phyloP scores from a whole-genome alignment of 2,329 filamentous ascomycete genomes.

The Parastagonospora nodorum region DNA sequence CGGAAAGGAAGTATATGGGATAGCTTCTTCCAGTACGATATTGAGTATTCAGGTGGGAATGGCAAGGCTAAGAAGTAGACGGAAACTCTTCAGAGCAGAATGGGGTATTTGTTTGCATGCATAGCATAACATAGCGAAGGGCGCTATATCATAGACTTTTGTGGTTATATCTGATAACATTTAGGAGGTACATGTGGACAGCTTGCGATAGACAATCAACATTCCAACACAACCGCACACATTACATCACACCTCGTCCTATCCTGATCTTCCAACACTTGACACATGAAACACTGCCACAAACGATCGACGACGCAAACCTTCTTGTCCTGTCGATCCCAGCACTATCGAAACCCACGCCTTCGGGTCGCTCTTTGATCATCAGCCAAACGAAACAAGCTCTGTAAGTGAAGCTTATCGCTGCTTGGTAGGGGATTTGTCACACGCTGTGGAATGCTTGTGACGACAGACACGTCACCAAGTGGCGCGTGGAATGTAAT shows the following conservation, averaged over 20 bases:
- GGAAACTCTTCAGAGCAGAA: neutral
- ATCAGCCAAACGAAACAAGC: neutral
- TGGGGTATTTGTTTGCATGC: neutral
- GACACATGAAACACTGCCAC: too few species aligned
- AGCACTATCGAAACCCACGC: neutral
- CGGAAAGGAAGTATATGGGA: constrained; percentile 46
- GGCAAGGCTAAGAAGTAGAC: constrained; percentile 38
- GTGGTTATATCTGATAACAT: too few species aligned
- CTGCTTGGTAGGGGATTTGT: neutral
- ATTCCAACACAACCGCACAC: too few species aligned
- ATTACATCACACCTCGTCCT: too few species aligned
- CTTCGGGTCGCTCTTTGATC: neutral
- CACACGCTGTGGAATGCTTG: neutral
- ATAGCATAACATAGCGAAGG: neutral
- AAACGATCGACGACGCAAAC: too few species aligned
- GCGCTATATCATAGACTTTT: neutral
- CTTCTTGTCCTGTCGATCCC: neutral
- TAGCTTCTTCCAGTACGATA: constrained; percentile 46
- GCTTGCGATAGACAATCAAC: too few species aligned
- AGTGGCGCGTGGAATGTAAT: too few species aligned
- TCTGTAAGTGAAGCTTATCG: neutral
- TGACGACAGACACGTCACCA: neutral
- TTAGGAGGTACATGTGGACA: too few species aligned
- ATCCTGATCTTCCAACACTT: too few species aligned
- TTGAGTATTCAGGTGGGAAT: constrained; percentile 46